Percentiles rank a stretch among this genome's conserved stretches.
Evolutionary conservation across 2,329 filamentous ascomycete species (phyloP).

Genomic region (Dothistroma septosporum): DNA sequence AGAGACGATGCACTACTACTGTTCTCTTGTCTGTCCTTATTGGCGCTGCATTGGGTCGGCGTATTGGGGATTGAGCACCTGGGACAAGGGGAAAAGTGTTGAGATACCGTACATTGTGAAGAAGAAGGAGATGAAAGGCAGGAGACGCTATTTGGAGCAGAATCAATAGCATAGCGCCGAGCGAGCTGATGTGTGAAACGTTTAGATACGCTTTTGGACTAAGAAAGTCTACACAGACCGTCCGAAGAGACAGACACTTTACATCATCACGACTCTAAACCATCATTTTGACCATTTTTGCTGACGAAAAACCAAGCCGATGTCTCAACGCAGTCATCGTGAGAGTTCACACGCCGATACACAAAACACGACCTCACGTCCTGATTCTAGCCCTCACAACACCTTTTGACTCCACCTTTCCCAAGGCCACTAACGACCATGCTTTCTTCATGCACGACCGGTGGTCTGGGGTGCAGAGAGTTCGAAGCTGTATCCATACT

Average conservation of each 20-base stretch:
- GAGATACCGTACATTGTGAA: not conserved
- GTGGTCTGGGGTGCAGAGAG: not conserved
- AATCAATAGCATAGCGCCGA: too few relatives aligned
- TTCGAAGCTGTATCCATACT: not conserved
- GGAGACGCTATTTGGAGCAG: not conserved
- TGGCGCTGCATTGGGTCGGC: not conserved
- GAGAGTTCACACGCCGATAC: too few relatives aligned
- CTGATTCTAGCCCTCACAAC: too few relatives aligned
- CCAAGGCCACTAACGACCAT: not conserved
- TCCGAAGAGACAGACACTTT: too few relatives aligned
- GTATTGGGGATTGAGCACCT: not conserved
- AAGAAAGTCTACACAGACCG: too few relatives aligned
- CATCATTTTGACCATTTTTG: too few relatives aligned
- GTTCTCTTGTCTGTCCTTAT: not conserved
- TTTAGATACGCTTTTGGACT: too few relatives aligned
- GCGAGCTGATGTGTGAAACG: too few relatives aligned
- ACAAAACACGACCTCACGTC: too few relatives aligned
- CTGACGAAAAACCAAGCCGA: too few relatives aligned
- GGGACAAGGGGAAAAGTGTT: not conserved
- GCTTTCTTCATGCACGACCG: not conserved
- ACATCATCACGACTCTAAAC: too few relatives aligned
- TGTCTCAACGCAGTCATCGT: too few relatives aligned
- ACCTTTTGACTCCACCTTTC: not conserved
- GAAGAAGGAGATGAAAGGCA: not conserved
- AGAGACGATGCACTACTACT: not conserved